Conservation (phyloP, 2,329 filamentous ascomycete genomes). For the Microsporum ferrugineum region DNA sequence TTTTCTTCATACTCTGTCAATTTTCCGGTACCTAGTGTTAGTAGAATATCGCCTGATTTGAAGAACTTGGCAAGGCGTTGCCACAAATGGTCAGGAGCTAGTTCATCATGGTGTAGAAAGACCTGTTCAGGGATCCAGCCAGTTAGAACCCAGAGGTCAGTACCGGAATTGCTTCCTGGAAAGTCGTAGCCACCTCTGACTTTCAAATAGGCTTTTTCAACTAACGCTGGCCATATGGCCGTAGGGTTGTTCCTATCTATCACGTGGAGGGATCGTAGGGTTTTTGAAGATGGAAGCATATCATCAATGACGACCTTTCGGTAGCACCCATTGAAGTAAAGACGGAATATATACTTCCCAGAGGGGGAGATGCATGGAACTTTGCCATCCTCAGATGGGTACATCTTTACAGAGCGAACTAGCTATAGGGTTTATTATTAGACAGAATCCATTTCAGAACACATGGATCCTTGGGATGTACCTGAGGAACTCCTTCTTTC, state of each 20-base stretch:
- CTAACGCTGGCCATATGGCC: slow-evolving; percentile 80
- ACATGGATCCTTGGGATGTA: slow-evolving; percentile 29
- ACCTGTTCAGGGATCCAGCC: slow-evolving; percentile 97
- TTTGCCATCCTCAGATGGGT: slow-evolving; percentile 56
- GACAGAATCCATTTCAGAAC: not conserved
- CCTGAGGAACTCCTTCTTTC: slow-evolving; percentile 56
- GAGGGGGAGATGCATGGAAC: slow-evolving; percentile 57
- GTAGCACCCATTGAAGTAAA: slow-evolving; percentile 92
- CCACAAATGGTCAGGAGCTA: slow-evolving; percentile 69
- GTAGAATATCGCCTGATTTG: slow-evolving; percentile 64
- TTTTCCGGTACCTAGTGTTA: slow-evolving; percentile 82
- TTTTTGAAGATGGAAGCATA: slow-evolving; percentile 63
- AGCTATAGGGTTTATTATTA: slow-evolving; percentile 5
- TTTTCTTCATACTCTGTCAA: slow-evolving; percentile 66
- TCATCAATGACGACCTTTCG: slow-evolving; percentile 84
- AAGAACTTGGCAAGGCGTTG: slow-evolving; percentile 62
- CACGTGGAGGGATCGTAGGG: slow-evolving; percentile 68
- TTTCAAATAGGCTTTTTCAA: slow-evolving; percentile 96
- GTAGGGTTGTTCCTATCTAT: slow-evolving; percentile 70
- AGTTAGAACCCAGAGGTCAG: slow-evolving; percentile 81
- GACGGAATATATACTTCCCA: slow-evolving; percentile 81
- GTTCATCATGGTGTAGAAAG: slow-evolving; percentile 76
- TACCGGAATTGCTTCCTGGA: slow-evolving; percentile 91
- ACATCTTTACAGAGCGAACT: slow-evolving; percentile 61
- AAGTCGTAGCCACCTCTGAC: slow-evolving; percentile 94